Evolutionary conservation across 2,329 filamentous ascomycete species (phyloP).

Genomic region (Colletotrichum graminicola): DNA sequence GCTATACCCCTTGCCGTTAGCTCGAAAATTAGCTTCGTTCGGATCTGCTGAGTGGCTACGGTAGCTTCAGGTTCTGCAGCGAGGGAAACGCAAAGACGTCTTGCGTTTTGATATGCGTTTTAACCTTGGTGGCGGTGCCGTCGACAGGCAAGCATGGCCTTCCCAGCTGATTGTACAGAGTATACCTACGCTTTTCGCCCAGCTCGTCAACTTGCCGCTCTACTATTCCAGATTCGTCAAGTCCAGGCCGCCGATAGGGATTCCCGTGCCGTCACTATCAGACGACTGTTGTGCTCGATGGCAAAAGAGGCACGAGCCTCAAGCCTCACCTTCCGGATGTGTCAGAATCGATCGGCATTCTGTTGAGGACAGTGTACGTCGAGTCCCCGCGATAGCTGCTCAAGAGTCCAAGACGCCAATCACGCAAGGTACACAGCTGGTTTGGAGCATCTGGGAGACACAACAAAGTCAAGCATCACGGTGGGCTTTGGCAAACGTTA

Average conservation of each 20-base stretch:
- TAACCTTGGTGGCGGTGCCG: conserved; percentile 22
- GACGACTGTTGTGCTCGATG: conserved; percentile 8
- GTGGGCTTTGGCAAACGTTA: conserved; percentile 19
- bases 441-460: conserved; percentile 11
- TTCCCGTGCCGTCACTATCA: conserved; percentile 18
- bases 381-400: conserved; percentile 7
- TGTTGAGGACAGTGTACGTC: conserved; percentile 7
- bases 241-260: conserved; percentile 21
- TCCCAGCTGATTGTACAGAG: conserved; percentile 1
- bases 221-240: conserved; percentile 1
- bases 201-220: conserved; percentile 5
- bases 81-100: conserved; percentile 15
- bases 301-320: conserved; percentile 13
- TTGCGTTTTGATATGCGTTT: conserved; percentile 9
- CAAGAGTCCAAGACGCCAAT: conserved; percentile 9
- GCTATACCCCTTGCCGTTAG: no score
- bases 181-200: background rate
- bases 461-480: conserved; percentile 21
- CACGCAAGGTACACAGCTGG: conserved; percentile 8
- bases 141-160: conserved; percentile 22
- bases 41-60: no score
- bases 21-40: no score
- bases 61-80: conserved; percentile 26
- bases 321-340: conserved; percentile 18
- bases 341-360: conserved; percentile 26